A percentile compares a stretch with the other conserved stretches of the same genome.
Conservation (phyloP, 345 rosid species). For the Odontarrhena argentea region DNA sequence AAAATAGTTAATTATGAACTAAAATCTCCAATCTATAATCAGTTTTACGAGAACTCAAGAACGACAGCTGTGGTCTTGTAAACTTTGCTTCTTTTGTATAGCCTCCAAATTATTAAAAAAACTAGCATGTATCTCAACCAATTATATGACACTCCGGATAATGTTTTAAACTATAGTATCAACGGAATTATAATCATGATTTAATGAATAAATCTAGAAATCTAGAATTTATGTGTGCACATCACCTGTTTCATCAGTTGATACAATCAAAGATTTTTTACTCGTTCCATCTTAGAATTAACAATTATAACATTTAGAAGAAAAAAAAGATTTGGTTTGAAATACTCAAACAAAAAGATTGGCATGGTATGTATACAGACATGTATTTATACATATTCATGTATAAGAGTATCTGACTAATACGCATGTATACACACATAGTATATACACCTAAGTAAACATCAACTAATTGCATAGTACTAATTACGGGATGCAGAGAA, state of each 20-base stretch:
- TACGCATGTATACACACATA: not conserved
- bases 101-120: not conserved
- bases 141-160: slow-evolving; percentile 10
- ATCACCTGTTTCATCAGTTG: slow-evolving; percentile 7
- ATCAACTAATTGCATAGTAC: slow-evolving; percentile 17
- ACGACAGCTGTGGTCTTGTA: slow-evolving; percentile 15
- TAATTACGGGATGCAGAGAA: slow-evolving; percentile 9
- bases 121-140: slow-evolving; percentile 15
- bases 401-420: slow-evolving; percentile 11
- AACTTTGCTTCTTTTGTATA: slow-evolving; percentile 12
- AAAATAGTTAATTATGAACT: not conserved
- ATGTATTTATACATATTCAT: not conserved
- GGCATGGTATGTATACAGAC: not conserved
- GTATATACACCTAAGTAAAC: slow-evolving; percentile 17
- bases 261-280: not conserved
- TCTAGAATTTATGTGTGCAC: slow-evolving; percentile 10
- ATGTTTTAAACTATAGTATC: not conserved
- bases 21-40: not conserved
- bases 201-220: slow-evolving; percentile 6
- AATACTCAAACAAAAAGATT: not conserved
- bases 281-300: not conserved
- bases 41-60: slow-evolving; percentile 5
- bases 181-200: slow-evolving; percentile 10
- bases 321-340: not conserved
- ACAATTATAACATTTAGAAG: not conserved